phyloP scores from a whole-genome alignment of 2,329 filamentous ascomycete genomes.

The Fusarium sp. region DNA sequence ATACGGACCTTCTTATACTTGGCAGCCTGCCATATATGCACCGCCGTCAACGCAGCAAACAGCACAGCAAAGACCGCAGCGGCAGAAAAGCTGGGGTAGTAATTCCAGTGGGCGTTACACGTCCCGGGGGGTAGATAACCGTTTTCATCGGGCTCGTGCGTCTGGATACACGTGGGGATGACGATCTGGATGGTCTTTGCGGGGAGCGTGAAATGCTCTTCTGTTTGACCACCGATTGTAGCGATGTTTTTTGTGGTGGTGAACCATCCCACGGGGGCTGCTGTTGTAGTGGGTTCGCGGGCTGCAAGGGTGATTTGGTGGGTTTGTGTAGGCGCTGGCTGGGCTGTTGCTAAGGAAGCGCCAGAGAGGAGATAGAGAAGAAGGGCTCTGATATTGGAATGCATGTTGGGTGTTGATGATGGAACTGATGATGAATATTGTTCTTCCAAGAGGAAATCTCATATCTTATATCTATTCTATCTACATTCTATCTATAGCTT shows the following conservation, averaged over 20 bases:
- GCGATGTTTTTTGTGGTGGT: slow-evolving; percentile 49
- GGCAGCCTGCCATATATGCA: slow-evolving; percentile 43
- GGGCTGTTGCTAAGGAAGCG: neutral
- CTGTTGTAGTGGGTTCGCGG: slow-evolving; percentile 13
- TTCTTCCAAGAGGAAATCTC: neutral
- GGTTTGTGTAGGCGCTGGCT: slow-evolving; percentile 28
- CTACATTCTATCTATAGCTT: neutral
- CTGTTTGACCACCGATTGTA: slow-evolving; percentile 35
- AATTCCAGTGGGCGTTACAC: slow-evolving; percentile 51
- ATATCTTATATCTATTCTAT: slow-evolving; percentile 19
- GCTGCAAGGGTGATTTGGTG: slow-evolving; percentile 22
- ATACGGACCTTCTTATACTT: slow-evolving; percentile 43
- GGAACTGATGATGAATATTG: neutral
- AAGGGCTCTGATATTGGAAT: slow-evolving; percentile 23
- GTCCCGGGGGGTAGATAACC: slow-evolving; percentile 52
- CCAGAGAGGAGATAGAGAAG: slow-evolving; percentile 35
- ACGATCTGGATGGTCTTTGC: slow-evolving; percentile 51
- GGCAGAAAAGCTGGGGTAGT: slow-evolving; percentile 52
- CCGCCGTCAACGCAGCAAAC: slow-evolving; percentile 39
- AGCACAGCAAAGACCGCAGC: slow-evolving; percentile 49
- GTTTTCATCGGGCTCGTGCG: slow-evolving; percentile 51
- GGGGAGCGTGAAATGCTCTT: slow-evolving; percentile 42
- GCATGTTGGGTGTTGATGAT: slow-evolving; percentile 22
- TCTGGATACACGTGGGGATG: slow-evolving; percentile 55
- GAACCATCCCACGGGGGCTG: slow-evolving; percentile 41